A percentile compares a stretch with the other conserved stretches of the same genome.
These are phyloP conservation scores for Daedaleopsis nitida DNA, from an alignment of 768 basidiomycete species.

Conservation along the genomic window DNA sequence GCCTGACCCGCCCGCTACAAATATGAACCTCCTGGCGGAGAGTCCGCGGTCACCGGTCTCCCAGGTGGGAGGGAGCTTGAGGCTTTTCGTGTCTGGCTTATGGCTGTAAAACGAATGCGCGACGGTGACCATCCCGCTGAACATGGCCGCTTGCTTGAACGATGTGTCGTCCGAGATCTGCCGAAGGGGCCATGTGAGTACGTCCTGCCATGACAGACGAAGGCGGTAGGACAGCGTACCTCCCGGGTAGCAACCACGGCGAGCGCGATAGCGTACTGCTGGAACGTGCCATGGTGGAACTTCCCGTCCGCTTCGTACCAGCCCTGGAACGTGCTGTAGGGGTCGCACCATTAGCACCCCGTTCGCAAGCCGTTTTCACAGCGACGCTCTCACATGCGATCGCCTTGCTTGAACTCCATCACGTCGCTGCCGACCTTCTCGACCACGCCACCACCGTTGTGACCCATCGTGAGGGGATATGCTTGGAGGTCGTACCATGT, in stretches of 20 bases:
- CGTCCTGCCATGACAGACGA: not conserved
- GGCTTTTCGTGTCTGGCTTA: slow-evolving; percentile 24
- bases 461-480: slow-evolving; percentile 31
- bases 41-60: slow-evolving; percentile 33
- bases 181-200: not conserved
- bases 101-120: slow-evolving; percentile 35
- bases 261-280: not conserved
- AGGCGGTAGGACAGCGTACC: not conserved
- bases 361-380: not conserved
- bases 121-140: slow-evolving; percentile 34
- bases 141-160: slow-evolving; percentile 42
- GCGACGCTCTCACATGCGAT: slow-evolving; percentile 22
- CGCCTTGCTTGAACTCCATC: slow-evolving; percentile 26
- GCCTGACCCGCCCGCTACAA: slow-evolving; percentile 41
- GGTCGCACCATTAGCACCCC: not conserved
- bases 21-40: slow-evolving; percentile 33
- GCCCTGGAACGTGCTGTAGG: not conserved
- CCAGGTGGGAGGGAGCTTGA: slow-evolving; percentile 36
- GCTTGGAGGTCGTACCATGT: slow-evolving; percentile 33
- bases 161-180: slow-evolving; percentile 14
- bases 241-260: not conserved
- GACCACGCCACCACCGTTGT: slow-evolving; percentile 38
- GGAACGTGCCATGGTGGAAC: not conserved
- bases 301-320: not conserved
- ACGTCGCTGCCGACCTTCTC: slow-evolving; percentile 39